Evolutionary conservation across 768 basidiomycete species (phyloP).

Genomic region (Infundibulicybe gibba): DNA sequence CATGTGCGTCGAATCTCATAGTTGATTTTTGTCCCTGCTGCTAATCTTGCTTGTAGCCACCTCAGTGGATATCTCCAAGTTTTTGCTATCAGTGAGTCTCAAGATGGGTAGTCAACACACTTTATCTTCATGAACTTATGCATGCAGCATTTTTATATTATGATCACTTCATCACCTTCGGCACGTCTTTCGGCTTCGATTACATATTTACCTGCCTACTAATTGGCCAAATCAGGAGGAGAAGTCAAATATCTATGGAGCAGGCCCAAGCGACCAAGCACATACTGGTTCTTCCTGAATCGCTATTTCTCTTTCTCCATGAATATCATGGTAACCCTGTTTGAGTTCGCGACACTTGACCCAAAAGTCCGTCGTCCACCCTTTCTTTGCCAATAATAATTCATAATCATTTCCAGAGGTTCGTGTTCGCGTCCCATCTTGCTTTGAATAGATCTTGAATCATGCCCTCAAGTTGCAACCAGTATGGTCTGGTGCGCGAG

Average conservation of each 20-base stretch:
- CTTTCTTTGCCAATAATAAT: neutral
- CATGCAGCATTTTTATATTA: too few relatives aligned
- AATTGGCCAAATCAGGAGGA: slow-evolving; percentile 14
- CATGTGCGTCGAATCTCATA: too few relatives aligned
- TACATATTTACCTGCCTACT: too few relatives aligned
- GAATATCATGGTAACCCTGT: slow-evolving; percentile 23
- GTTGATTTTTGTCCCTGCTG: too few relatives aligned
- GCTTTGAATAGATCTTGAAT: neutral
- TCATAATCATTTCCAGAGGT: slow-evolving; percentile 8
- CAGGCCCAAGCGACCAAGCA: slow-evolving; percentile 30
- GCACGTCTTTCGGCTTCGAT: too few relatives aligned
- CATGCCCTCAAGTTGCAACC: slow-evolving; percentile 29
- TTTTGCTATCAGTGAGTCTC: too few relatives aligned
- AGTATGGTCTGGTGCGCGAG: slow-evolving; percentile 35
- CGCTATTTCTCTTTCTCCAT: slow-evolving; percentile 45
- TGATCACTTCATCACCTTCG: too few relatives aligned
- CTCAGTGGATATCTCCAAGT: too few relatives aligned
- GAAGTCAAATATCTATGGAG: slow-evolving; percentile 45
- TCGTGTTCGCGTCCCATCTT: neutral
- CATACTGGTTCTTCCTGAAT: slow-evolving; percentile 44
- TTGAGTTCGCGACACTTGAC: slow-evolving; percentile 23
- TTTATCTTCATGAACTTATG: too few relatives aligned
- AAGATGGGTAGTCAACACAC: too few relatives aligned
- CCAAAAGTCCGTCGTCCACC: slow-evolving; percentile 17
- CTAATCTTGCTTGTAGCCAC: too few relatives aligned